Evolutionary conservation across 78 protist genomes (phyloP), one percentile per base, ranked within the genome.

Genomic region (Protostelium mycophagum): DNA sequence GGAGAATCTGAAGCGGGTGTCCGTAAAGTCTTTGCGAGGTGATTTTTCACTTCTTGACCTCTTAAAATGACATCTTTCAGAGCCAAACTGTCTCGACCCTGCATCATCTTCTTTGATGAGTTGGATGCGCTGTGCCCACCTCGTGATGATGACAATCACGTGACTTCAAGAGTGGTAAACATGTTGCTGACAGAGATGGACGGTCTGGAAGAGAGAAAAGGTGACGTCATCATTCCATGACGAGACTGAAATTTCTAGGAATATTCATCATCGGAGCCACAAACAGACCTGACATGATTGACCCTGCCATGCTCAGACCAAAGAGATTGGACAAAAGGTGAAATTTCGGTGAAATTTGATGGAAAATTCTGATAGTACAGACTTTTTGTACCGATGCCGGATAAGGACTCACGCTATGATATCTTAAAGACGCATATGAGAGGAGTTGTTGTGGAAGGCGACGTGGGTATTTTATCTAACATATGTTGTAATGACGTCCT

Each of bases 1-100:
- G 99, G 99, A 85, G 99, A 99, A 92, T 94, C 98, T 37, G 99
- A 99, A 92, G 95, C 98, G 23, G 99, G 99, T 0, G 99, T 99
- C 34, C 88, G 99, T 1, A 94, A 90, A 63, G 96, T 98, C 28
- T 98, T 98, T 83, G 92, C 91, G 35, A 85, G 91, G 88, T 85
- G 36, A 36, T 0, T 0, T 1, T 28, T 89, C 35, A 1, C 35
- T 0, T 84, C 36, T 35, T 85, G 86, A 0, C 84, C 35, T 35
- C 51, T 35, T 5, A 16, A 28, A 36, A 39, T 73, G 83, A 34
- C 37, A 83, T 1, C 38, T n/a, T 1, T 63, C 85, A 35, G 99
- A 0, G 99, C 98, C 0, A 91, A 97, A 1, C 89, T 97, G 0
- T 92, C 98, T 0, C 88, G 97, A 29, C 99, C 99, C 1, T 99